Base-by-base conservation (phyloP, 2,329 filamentous ascomycete species). In the Trichoderma koningiopsis region DNA sequence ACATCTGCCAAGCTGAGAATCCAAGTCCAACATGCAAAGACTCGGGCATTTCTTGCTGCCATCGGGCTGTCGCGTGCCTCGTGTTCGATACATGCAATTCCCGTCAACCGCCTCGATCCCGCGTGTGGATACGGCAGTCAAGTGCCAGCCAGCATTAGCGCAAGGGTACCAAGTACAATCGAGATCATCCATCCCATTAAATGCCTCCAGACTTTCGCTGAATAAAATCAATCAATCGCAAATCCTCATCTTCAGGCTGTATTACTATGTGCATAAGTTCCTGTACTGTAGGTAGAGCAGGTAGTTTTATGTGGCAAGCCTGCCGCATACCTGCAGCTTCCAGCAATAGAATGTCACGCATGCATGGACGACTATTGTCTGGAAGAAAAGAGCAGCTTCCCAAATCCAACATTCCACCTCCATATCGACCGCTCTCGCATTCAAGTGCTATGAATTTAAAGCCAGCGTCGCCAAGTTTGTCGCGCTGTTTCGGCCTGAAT, bases 401-500 rank as follows among this genome's bases (percentile, higher is more conserved):
- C 8, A 49, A 24, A 5, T 24, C 2, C 47, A 49, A 24, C 47
- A 24, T 49, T 49, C n/a, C 47, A 24, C 14, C n/a, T 49, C 47
- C 47, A 49, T 49, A 13, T 49, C 22, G 47, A 22, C 19, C 24
- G 29, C 14, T 29, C 27, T 27, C 35, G 14, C 33, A 47, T 27
- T 40, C 58, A 29, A 27, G n/a, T 31, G 43, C 43, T 49, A n/a
- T 22, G 43, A n/a, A 49, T 49, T 6, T 22, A 8, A 49, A 22
- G 43, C 37, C 31, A 43, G 37, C n/a, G 40, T 47, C 58, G 37
- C 59, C 24, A 29, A 61, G 43, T 22, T 13, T 6, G 24, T 61
- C 33, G 40, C 59, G 59, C 27, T 49, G 59, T 61, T 61, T 61
- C 59, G 59, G 27, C 31, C n/a, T 61, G 59, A 61, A 49, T 49